Percentiles rank a stretch among this genome's conserved stretches.
Conservation (phyloP, 768 basidiomycete genomes). For the Amanita subjunquillea region DNA sequence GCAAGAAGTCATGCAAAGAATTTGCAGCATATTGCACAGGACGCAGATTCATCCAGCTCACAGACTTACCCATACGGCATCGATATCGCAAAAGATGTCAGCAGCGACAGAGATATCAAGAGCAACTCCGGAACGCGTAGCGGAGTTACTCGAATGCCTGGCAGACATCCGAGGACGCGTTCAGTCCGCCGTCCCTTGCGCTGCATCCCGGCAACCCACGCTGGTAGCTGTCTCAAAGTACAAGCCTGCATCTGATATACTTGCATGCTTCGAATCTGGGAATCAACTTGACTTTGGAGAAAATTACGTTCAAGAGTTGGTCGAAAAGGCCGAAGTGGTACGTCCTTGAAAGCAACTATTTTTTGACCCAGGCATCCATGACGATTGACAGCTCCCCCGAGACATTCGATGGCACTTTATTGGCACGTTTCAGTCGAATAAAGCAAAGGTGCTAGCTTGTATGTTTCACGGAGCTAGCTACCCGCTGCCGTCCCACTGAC, state of each 20-base stretch:
- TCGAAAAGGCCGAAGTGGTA: slow-evolving; percentile 73
- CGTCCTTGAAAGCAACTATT: slow-evolving; percentile 11
- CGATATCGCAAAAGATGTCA: background rate
- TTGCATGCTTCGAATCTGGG: slow-evolving; percentile 70
- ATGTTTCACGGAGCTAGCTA: slow-evolving; percentile 11
- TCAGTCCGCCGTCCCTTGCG: slow-evolving; percentile 18
- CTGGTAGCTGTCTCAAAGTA: slow-evolving; percentile 90
- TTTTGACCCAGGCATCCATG: background rate
- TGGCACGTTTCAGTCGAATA: slow-evolving; percentile 88
- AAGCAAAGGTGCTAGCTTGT: slow-evolving; percentile 85
- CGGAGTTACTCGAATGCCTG: slow-evolving; percentile 46
- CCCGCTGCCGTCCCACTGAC: background rate
- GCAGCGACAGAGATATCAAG: background rate
- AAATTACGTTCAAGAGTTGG: slow-evolving; percentile 92
- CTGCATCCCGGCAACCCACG: slow-evolving; percentile 15
- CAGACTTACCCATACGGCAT: background rate
- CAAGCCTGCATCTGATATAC: slow-evolving; percentile 82
- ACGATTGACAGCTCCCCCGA: slow-evolving; percentile 52
- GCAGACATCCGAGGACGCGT: slow-evolving; percentile 42
- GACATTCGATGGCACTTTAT: slow-evolving; percentile 98
- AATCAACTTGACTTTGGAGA: slow-evolving; percentile 87
- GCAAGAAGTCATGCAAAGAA: background rate
- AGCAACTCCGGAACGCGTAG: slow-evolving; percentile 29
- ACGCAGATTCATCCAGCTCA: background rate
- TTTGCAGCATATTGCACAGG: background rate